These are phyloP conservation scores for Casaregolazyma lundiana DNA, from an alignment of 1,139 yeast species.

Conservation along the genomic window DNA sequence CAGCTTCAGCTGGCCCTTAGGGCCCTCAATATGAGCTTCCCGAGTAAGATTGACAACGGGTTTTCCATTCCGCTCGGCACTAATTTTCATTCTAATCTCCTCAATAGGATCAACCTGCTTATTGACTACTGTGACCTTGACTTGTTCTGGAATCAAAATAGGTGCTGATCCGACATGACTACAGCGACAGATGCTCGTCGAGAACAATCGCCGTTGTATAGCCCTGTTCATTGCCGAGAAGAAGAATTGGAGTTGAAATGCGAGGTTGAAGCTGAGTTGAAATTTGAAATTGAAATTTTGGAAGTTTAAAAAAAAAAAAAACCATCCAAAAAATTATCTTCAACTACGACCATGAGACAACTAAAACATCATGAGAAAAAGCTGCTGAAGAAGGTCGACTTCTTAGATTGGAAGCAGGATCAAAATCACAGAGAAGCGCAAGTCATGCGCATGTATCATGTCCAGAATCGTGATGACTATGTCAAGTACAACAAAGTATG, in stretches of 20 bases:
- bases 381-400: slow-evolving; percentile 90
- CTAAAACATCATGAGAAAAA: slow-evolving; percentile 94
- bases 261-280: neutral
- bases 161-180: slow-evolving; percentile 57
- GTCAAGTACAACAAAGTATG: slow-evolving; percentile 88
- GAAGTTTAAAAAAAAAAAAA: neutral
- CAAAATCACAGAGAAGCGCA: slow-evolving; percentile 91
- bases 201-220: slow-evolving; percentile 12
- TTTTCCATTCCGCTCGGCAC: slow-evolving; percentile 53
- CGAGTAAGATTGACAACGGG: slow-evolving; percentile 55
- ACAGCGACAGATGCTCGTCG: slow-evolving; percentile 11
- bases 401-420: slow-evolving; percentile 97
- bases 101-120: slow-evolving; percentile 48
- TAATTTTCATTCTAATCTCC: slow-evolving; percentile 27
- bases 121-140: slow-evolving; percentile 37
- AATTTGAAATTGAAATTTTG: neutral
- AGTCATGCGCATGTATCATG: slow-evolving; percentile 90
- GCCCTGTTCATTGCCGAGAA: slow-evolving; percentile 3
- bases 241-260: too few species aligned
- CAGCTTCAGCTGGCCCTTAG: slow-evolving; percentile 63
- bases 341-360: slow-evolving; percentile 42
- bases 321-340: neutral
- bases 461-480: slow-evolving; percentile 93
- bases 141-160: slow-evolving; percentile 51
- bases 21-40: slow-evolving; percentile 69